Evolutionary conservation across 371 early-diverging fungal genomes (phyloP), one percentile per base, ranked within the genome.

Genomic region (Mucor lusitanicus): DNA sequence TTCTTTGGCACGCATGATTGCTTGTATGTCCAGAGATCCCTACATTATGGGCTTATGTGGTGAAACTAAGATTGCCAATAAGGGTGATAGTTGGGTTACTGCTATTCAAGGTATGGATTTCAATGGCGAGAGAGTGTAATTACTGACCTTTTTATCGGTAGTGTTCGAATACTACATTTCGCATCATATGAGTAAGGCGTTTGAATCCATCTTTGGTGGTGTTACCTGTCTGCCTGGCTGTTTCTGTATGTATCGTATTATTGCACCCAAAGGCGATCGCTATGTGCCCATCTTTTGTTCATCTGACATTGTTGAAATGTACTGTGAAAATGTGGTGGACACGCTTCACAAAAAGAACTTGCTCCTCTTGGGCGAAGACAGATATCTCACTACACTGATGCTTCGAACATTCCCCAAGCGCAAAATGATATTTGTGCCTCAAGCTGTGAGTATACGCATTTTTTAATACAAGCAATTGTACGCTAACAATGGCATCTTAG

Each of bases 141-240:
- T n/a, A n/a, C n/a, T n/a, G n/a, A n/a, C n/a, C n/a, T n/a, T n/a
- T n/a, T n/a, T n/a, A n/a, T n/a, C n/a, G 21, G 21, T 65, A 84
- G 97, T 98, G 4, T 97, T 96, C 86, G 99, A 98, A 82, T 98
- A 98, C 80, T 97, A 95, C 73, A 96, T 97, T 48, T 92, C 93
- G 46, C 99, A 98, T 76, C 97, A 97, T 74, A 87, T 95, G 83
- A 86, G 89, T 66, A 98, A 98, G 76, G 91, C 95, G 0, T 98
- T 98, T 74, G 98, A 98, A 79, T 91, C 92, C 25, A 89, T 97
- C 63, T 98, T 98, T 79, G 98, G 98, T 27, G 95, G 95, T 70
- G 97, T 98, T 11, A 98, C 97, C 9, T 98, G 98, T 76, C 79
- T 98, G 37, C 98, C 98, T 12, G 98, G 98, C 15, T 98, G 98